These are phyloP conservation scores for Podila verticillata DNA, from an alignment of 192 early-diverging fungal species.

Conservation along the genomic window DNA sequence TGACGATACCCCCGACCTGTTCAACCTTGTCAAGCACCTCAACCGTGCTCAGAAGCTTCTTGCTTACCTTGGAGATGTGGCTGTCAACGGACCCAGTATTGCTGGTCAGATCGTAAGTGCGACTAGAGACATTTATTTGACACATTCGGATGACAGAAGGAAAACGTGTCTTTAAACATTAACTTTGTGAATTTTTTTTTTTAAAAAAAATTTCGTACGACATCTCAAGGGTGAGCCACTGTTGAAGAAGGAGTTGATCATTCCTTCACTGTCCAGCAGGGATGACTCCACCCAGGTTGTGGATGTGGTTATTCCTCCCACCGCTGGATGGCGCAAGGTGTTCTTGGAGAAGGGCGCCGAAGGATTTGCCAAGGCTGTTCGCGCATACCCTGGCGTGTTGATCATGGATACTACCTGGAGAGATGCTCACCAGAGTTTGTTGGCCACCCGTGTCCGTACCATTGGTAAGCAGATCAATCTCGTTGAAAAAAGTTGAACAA, in stretches of 20 bases:
- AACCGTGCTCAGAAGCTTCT: constrained; percentile 91
- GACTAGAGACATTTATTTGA: too few relatives aligned
- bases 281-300: constrained; percentile 50
- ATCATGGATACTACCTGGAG: constrained; percentile 99
- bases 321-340: constrained; percentile 89
- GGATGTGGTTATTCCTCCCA: constrained; percentile 67
- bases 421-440: constrained; percentile 94
- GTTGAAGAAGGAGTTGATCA: constrained; percentile 67
- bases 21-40: constrained; percentile 77
- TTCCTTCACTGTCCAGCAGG: constrained; percentile 67
- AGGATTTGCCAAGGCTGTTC: constrained; percentile 92
- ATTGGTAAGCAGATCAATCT: constrained; percentile 73
- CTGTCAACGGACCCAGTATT: constrained; percentile 92
- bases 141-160: too few relatives aligned
- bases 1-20: constrained; percentile 95
- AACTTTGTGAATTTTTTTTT: not conserved
- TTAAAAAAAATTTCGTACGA: not conserved
- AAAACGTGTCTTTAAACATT: not conserved
- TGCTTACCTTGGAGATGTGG: constrained; percentile 89
- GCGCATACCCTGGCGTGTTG: constrained; percentile 86
- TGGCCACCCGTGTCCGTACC: constrained; percentile 96
- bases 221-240: constrained; percentile 69
- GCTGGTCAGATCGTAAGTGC: constrained; percentile 82
- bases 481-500: not conserved
- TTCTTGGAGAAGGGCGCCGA: constrained; percentile 85